Percentiles rank a stretch among this genome's conserved stretches.
Evolutionary conservation across 306 rosid species (phyloP).

Genomic region (Vigna angularis): DNA sequence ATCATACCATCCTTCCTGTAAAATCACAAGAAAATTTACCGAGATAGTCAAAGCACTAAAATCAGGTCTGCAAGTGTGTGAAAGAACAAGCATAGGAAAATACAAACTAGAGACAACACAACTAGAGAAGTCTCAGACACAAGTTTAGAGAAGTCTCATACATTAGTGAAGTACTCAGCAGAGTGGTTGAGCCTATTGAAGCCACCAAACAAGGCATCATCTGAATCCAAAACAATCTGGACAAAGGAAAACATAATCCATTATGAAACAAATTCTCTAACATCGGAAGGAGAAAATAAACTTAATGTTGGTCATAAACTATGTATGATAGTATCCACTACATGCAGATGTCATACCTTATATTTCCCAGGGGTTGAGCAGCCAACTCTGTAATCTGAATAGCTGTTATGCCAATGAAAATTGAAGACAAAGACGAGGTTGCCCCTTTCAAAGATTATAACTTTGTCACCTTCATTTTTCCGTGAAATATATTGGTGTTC

Average conservation of each 20-base stretch:
- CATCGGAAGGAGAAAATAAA: not conserved
- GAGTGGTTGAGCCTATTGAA: constrained; percentile 67
- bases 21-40: constrained; percentile 33
- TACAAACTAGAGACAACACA: not conserved
- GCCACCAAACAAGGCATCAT: constrained; percentile 76
- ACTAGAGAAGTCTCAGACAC: not conserved
- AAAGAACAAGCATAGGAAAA: constrained; percentile 16
- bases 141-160: constrained; percentile 50
- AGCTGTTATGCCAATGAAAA: constrained; percentile 92
- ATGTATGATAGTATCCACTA: not conserved
- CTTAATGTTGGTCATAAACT: not conserved
- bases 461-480: constrained; percentile 75
- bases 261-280: constrained; percentile 5
- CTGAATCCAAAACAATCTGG: constrained; percentile 94
- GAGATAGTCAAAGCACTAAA: constrained; percentile 26
- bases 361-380: constrained; percentile 91
- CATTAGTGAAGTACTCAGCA: constrained; percentile 76
- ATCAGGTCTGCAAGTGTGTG: constrained; percentile 29
- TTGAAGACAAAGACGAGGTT: constrained; percentile 90
- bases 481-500: constrained; percentile 87
- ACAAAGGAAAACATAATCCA: constrained; percentile 21
- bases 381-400: constrained; percentile 82
- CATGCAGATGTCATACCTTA: constrained; percentile 59
- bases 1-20: constrained; percentile 79
- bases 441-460: constrained; percentile 84